phyloP scores from a whole-genome alignment of 2,329 filamentous ascomycete genomes.

The Daldinia sp. region DNA sequence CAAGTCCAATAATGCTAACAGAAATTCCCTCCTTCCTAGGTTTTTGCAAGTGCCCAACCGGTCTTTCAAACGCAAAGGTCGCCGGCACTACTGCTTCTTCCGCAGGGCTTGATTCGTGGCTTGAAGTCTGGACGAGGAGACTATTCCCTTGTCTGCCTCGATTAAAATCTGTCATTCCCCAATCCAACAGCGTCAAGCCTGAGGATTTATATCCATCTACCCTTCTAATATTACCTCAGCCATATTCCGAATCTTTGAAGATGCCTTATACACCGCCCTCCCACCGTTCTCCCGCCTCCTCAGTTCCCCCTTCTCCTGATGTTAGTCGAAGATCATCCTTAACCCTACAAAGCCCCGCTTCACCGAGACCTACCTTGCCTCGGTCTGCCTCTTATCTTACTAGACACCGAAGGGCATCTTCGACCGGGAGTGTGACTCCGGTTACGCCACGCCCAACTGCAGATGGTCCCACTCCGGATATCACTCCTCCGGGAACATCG shows the following conservation, averaged over 20 bases:
- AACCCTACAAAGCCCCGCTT: conserved; percentile 54
- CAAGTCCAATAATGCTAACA: conserved; percentile 49
- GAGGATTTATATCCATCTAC: conserved; percentile 42
- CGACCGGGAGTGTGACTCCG: conserved; percentile 53
- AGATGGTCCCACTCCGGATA: conserved; percentile 54
- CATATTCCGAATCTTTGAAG: conserved; percentile 56
- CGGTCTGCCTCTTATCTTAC: conserved; percentile 75
- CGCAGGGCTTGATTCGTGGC: conserved; percentile 43
- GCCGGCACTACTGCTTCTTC: conserved; percentile 36
- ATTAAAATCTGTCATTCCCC: conserved; percentile 43
- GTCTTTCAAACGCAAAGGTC: conserved; percentile 43
- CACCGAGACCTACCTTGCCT: conserved; percentile 66
- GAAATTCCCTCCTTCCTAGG: conserved; percentile 48
- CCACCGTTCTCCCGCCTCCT: conserved; percentile 71
- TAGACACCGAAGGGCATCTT: conserved; percentile 71
- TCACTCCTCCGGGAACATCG: conserved; percentile 63
- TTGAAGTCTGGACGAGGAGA: conserved; percentile 46
- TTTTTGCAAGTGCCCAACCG: conserved; percentile 45
- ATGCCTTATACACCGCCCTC: conserved; percentile 93
- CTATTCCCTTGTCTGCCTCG: conserved; percentile 50
- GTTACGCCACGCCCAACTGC: conserved; percentile 34
- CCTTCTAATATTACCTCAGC: conserved; percentile 43
- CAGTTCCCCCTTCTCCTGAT: conserved; percentile 67
- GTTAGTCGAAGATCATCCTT: conserved; percentile 70
- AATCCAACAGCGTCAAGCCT: conserved; percentile 46